Evolutionary conservation across 2,329 filamentous ascomycete genomes (phyloP).

Genomic region (Aureobasidium uvarum): DNA sequence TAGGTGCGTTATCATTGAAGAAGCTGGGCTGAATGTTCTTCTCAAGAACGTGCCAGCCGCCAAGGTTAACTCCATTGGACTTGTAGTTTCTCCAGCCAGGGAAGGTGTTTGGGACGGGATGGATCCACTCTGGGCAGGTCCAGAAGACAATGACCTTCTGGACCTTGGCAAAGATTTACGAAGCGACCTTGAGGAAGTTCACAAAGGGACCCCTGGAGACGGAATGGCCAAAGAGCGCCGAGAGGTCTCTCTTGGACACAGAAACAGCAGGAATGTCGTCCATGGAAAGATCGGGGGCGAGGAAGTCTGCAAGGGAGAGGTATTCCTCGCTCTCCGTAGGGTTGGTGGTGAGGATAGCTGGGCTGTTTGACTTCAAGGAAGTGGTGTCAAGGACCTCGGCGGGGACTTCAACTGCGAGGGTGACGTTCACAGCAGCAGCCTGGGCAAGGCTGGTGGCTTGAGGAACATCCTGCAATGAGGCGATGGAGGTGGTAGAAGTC

Average conservation of each 20-base stretch:
- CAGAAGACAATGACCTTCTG: neutral
- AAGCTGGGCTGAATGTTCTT: slow-evolving; percentile 39
- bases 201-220: neutral
- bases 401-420: neutral
- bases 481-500: neutral
- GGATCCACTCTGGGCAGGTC: neutral
- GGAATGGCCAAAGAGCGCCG: neutral
- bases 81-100: slow-evolving; percentile 17
- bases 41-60: slow-evolving; percentile 41
- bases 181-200: slow-evolving; percentile 4
- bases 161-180: neutral
- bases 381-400: neutral
- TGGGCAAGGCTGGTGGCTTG: neutral
- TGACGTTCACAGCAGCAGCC: neutral
- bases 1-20: slow-evolving; percentile 37
- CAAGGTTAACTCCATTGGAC: slow-evolving; percentile 40
- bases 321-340: neutral
- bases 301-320: neutral
- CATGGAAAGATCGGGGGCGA: neutral
- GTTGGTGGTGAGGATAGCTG: neutral
- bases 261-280: neutral
- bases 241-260: neutral
- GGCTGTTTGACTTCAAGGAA: neutral
- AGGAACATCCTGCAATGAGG: neutral
- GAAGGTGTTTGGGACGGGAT: neutral